Evolutionary conservation across 139 green algal species (phyloP).

Genomic region (Chlamydomonas urium): DNA sequence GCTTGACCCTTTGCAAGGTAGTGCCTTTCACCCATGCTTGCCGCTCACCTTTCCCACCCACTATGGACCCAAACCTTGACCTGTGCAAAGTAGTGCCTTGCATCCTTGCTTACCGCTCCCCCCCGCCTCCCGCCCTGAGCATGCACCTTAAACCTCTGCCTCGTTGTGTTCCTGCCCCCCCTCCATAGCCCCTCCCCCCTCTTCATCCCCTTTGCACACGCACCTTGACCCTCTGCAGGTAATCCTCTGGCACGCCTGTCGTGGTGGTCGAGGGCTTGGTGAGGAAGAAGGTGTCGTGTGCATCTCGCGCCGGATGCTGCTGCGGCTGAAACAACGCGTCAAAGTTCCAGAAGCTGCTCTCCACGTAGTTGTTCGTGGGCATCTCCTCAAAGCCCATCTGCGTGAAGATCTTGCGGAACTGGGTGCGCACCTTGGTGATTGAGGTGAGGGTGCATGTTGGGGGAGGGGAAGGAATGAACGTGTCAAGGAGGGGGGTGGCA

Average conservation of each 20-base stretch:
- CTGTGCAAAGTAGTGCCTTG: too few relatives aligned
- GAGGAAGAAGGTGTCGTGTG: slow-evolving; percentile 99
- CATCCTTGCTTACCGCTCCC: neutral
- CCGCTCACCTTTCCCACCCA: too few relatives aligned
- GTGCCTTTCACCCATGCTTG: too few relatives aligned
- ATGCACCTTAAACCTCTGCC: neutral
- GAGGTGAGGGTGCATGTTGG: too few relatives aligned
- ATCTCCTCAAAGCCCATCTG: slow-evolving; percentile 93
- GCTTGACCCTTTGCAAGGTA: too few relatives aligned
- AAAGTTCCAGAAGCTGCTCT: slow-evolving; percentile 98
- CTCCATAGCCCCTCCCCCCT: too few relatives aligned
- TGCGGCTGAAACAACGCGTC: slow-evolving; percentile 99
- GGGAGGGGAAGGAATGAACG: too few relatives aligned
- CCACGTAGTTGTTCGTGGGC: slow-evolving; percentile 91
- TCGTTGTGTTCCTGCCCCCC: too few relatives aligned
- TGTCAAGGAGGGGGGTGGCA: too few relatives aligned
- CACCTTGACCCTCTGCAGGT: slow-evolving; percentile 83
- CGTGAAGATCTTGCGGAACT: slow-evolving; percentile 94
- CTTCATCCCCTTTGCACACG: too few relatives aligned
- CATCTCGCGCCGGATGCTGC: slow-evolving; percentile 93
- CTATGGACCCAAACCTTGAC: too few relatives aligned
- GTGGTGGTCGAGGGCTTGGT: slow-evolving; percentile 68
- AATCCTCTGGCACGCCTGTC: slow-evolving; percentile 71
- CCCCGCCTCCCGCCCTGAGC: neutral
- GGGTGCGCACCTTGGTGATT: slow-evolving; percentile 81